Base-by-base conservation (phyloP, 129 eudicot genomes). In the Helianthus tuberosus region DNA sequence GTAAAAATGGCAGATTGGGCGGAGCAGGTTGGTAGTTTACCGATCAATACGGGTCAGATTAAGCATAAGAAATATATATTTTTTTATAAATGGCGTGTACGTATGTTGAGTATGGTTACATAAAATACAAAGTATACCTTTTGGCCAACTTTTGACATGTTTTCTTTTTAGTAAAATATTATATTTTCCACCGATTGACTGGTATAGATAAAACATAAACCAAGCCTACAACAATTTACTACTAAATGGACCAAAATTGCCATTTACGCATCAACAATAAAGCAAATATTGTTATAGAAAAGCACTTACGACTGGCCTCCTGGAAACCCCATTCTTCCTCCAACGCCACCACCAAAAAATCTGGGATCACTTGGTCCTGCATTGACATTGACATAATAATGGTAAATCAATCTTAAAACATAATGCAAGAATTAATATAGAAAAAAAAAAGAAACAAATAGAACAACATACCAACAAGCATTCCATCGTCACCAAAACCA, bases 301-400 rank as follows among this genome's bases (percentile, higher is more conserved):
- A 11, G 9, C 4, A 81, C 92, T 89, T 77, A 86, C 92, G 85
- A 91, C 68, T 52, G 76, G 53, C 88, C 82, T 74, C 93, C 93
- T 39, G 93, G 90, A 32, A 84, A 69, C 20, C 87, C 86, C 68
- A 87, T 82, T 16, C 61, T 39, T 43, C 80, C 88, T 55, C 83
- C 82, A 43, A 79, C 76, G 11, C 68, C 69, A 7, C 81, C 80
- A 59, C 91, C 96, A 68, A 71, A 72, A 72, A 91, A 93, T 41
- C 89, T 70, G 27, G 96, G 98, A 81, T 93, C 84, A 16, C 81
- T 46, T 16, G 96, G 96, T 61, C 98, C 98, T 93, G 85, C 68
- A 75, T 20, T 12, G 69, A n/a, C n/a, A n/a, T n/a, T n/a, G n/a
- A 43, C 41, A 65, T 16, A 2, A 63, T 1, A 6, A 48, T 3